Percentiles rank a stretch among this genome's conserved stretches.
Evolutionary conservation across 1,139 yeast genomes (phyloP).

Genomic region (Yamadazyma triangularis): DNA sequence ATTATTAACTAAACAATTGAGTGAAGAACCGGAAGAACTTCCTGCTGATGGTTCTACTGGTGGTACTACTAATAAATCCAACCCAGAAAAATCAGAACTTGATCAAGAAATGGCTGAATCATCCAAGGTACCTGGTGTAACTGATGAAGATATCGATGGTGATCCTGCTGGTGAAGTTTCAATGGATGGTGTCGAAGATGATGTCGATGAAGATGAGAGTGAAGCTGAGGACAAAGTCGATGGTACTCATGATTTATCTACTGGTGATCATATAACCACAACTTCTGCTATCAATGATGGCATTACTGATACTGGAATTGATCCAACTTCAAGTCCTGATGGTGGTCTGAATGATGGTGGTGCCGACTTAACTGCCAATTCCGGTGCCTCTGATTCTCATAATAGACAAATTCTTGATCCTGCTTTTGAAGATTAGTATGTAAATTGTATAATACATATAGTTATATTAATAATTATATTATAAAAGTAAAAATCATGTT

Average conservation of each 20-base stretch:
- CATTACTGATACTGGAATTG: neutral
- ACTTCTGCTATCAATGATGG: neutral
- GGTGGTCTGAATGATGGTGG: too few relatives aligned
- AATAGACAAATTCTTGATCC: slow-evolving; percentile 2
- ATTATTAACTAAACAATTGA: slow-evolving; percentile 4
- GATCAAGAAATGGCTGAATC: slow-evolving; percentile 12
- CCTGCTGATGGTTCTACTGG: neutral
- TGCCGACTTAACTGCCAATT: too few relatives aligned
- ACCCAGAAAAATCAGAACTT: slow-evolving; percentile 12
- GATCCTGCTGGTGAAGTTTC: slow-evolving; percentile 8
- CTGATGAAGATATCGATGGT: slow-evolving; percentile 12
- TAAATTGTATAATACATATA: neutral
- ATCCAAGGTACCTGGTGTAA: slow-evolving; percentile 10
- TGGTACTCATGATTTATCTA: neutral
- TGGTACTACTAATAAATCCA: neutral
- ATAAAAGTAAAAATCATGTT: neutral
- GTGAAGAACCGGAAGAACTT: slow-evolving; percentile 3
- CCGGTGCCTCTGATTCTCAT: neutral
- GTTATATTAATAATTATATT: too few relatives aligned
- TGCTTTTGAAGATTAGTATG: slow-evolving; percentile 2
- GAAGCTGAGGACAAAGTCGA: slow-evolving; percentile 5
- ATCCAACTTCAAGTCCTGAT: too few relatives aligned
- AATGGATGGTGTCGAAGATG: slow-evolving; percentile 14
- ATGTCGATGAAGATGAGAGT: slow-evolving; percentile 9
- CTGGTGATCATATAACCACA: neutral